Conservation (phyloP, 306 rosid species). For the Alnus glutinosa region DNA sequence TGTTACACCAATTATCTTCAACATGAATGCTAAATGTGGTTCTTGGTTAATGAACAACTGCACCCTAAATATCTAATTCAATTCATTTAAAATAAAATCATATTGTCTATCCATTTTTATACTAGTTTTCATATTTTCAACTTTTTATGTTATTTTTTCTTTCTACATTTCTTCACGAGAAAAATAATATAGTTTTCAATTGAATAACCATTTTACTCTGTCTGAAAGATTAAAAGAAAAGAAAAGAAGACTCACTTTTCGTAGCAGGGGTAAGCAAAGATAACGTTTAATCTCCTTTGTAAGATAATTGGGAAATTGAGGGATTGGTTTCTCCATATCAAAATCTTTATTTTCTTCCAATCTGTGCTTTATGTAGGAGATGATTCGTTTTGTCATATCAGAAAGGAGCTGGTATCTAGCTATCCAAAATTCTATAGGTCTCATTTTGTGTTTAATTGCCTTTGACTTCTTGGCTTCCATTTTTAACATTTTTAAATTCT, state of each 20-base stretch:
- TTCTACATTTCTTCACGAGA: too few species aligned
- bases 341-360: constrained; percentile 8
- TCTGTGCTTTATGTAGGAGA: neutral
- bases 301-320: neutral
- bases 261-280: constrained; percentile 13
- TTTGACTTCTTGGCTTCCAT: constrained; percentile 36
- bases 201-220: too few species aligned
- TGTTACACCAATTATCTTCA: too few species aligned
- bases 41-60: too few species aligned
- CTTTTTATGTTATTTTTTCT: too few species aligned
- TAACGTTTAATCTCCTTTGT: neutral
- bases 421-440: constrained; percentile 24
- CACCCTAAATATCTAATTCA: too few species aligned
- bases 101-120: too few species aligned
- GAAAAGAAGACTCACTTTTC: neutral
- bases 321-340: constrained; percentile 6
- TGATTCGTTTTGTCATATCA: constrained; percentile 5
- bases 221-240: neutral
- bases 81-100: too few species aligned
- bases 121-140: too few species aligned
- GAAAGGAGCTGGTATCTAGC: constrained; percentile 14
- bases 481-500: constrained; percentile 38
- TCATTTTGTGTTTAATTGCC: too few species aligned
- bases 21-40: too few species aligned
- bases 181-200: too few species aligned